These are phyloP conservation scores for Gossypium ekmanianum DNA, from an alignment of 345 rosid genomes.

Conservation along the genomic window DNA sequence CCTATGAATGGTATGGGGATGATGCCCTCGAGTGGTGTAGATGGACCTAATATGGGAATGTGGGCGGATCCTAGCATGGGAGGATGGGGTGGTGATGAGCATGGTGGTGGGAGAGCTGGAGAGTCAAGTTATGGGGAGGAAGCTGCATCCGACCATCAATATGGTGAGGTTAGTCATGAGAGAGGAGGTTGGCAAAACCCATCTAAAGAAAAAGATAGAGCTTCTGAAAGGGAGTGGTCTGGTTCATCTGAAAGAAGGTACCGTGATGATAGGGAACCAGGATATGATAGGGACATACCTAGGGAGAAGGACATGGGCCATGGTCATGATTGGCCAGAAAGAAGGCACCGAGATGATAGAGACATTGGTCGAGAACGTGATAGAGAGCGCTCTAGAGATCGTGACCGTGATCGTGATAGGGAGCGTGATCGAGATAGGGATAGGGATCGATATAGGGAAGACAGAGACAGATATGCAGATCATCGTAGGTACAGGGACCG, in stretches of 20 bases:
- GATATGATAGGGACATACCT: constrained; percentile 9
- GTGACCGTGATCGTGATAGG: not conserved
- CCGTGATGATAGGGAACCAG: constrained; percentile 6
- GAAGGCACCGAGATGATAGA: constrained; percentile 1
- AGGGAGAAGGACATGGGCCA: not conserved
- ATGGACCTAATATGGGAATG: constrained; percentile 11
- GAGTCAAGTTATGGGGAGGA: constrained; percentile 10
- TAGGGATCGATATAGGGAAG: constrained; percentile 6
- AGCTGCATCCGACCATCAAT: not conserved
- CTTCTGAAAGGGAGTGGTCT: constrained; percentile 6
- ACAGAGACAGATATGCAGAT: constrained; percentile 8
- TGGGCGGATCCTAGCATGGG: constrained; percentile 5
- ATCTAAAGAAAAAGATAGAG: not conserved
- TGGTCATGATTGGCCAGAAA: constrained; percentile 4
- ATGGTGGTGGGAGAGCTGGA: constrained; percentile 13
- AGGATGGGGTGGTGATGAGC: constrained; percentile 15
- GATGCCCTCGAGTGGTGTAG: constrained; percentile 1
- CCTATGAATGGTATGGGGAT: constrained; percentile 8
- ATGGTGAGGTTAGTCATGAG: constrained; percentile 5
- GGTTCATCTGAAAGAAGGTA: constrained; percentile 13
- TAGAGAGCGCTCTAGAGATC: constrained; percentile 2
- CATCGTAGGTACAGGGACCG: not conserved
- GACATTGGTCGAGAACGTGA: constrained; percentile 15
- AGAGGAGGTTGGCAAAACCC: constrained; percentile 11
- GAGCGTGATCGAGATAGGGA: constrained; percentile 3